These are phyloP conservation scores for Pugionium dolabratum DNA, from an alignment of 345 rosid genomes.

Conservation along the genomic window DNA sequence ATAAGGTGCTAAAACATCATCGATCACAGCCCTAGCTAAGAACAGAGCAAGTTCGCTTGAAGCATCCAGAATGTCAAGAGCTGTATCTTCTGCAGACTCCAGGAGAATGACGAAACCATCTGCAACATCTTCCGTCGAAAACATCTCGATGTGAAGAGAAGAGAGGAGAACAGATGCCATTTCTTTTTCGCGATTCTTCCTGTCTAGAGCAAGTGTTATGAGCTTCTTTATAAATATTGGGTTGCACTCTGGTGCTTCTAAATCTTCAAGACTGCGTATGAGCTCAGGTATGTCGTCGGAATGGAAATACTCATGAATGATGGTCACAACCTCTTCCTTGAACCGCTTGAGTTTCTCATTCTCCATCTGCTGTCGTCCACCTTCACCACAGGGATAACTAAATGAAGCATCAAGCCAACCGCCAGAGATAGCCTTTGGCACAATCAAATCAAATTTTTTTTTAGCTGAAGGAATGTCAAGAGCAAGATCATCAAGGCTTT, in stretches of 20 bases:
- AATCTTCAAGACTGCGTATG: constrained; percentile 75
- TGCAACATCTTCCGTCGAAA: constrained; percentile 75
- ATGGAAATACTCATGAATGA: constrained; percentile 91
- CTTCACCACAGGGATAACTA: constrained; percentile 15
- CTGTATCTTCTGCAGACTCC: constrained; percentile 91
- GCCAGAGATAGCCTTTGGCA: constrained; percentile 64
- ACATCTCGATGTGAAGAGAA: constrained; percentile 89
- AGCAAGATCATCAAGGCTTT: constrained; percentile 89
- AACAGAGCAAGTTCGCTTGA: constrained; percentile 90
- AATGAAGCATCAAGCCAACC: constrained; percentile 62
- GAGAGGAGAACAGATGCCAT: constrained; percentile 95
- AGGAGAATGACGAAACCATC: constrained; percentile 84
- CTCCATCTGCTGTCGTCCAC: constrained; percentile 17
- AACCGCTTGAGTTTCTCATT: constrained; percentile 42
- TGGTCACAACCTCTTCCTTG: constrained; percentile 67
- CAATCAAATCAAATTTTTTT: constrained; percentile 53
- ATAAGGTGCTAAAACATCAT: constrained; percentile 81
- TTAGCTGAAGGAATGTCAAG: constrained; percentile 88
- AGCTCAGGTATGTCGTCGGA: constrained; percentile 96
- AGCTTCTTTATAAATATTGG: constrained; percentile 80
- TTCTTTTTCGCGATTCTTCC: constrained; percentile 96
- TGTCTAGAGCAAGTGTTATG: constrained; percentile 85
- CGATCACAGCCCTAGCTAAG: constrained; percentile 90
- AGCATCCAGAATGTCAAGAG: constrained; percentile 88
- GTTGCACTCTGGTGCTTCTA: constrained; percentile 68